These are phyloP conservation scores for Picochlorum sp. DNA, from an alignment of 139 green algal species.

Conservation along the genomic window DNA sequence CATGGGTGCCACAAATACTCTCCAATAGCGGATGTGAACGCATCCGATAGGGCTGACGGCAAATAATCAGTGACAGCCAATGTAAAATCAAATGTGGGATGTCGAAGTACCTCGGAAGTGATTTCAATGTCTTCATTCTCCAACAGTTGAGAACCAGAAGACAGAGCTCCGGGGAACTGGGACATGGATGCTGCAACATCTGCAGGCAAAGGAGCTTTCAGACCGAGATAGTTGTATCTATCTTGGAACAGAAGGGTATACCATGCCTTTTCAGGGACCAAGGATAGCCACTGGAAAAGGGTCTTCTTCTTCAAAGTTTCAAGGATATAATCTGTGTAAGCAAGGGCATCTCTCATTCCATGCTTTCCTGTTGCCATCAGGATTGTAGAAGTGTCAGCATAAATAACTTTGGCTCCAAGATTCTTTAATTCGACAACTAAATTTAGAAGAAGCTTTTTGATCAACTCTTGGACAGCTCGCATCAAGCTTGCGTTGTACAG, in stretches of 20 bases:
- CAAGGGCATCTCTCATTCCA: constrained; percentile 51
- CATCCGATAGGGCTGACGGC: constrained; percentile 46
- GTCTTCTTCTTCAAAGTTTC: constrained; percentile 53
- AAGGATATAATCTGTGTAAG: constrained; percentile 76
- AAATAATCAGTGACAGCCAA: constrained; percentile 46
- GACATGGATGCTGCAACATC: constrained; percentile 9
- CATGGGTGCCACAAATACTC: constrained; percentile 86
- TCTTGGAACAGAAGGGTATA: constrained; percentile 75
- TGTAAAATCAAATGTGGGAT: constrained; percentile 17
- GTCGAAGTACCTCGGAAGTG: constrained; percentile 5
- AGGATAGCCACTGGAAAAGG: constrained; percentile 63
- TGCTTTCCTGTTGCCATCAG: constrained; percentile 76
- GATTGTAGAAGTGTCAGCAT: constrained; percentile 64
- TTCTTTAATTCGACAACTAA: constrained; percentile 68
- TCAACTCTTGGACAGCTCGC: constrained; percentile 28
- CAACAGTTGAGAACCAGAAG: constrained; percentile 10
- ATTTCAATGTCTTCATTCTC: constrained; percentile 5
- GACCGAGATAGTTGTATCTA: constrained; percentile 63
- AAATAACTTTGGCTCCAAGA: constrained; percentile 72
- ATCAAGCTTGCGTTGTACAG: constrained; percentile 66
- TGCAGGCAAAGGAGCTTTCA: constrained; percentile 22
- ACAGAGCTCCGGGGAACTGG: constrained; percentile 14
- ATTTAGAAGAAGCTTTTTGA: constrained; percentile 69
- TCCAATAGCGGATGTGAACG: constrained; percentile 48
- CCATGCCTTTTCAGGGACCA: constrained; percentile 60